Conservation (phyloP, 2,329 filamentous ascomycete genomes). For the Aspergillus unguis region DNA sequence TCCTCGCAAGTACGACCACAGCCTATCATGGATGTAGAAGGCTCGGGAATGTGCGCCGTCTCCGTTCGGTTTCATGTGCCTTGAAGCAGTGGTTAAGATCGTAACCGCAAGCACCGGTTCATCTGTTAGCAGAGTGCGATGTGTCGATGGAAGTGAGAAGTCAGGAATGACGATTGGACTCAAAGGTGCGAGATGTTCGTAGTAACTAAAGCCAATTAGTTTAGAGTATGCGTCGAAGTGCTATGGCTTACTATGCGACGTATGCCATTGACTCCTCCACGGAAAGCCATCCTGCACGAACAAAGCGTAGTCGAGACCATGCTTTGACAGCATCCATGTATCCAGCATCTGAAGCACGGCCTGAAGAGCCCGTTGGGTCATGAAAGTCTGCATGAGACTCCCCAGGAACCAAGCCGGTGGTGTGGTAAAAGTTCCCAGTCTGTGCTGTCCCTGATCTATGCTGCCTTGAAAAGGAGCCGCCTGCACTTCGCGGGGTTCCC, state of each 20-base stretch:
- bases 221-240: conserved; percentile 11
- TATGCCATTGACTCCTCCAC: conserved; percentile 90
- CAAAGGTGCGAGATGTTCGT: conserved; percentile 82
- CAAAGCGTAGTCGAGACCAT: conserved; percentile 92
- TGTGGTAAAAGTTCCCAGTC: conserved; percentile 52
- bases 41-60: conserved; percentile 79
- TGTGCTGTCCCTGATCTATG: conserved; percentile 44
- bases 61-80: conserved; percentile 76
- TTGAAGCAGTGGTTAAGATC: conserved; percentile 83
- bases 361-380: conserved; percentile 25
- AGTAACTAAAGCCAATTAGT: conserved; percentile 60
- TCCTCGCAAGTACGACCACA: conserved; percentile 89
- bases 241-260: conserved; percentile 71
- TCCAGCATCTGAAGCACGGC: conserved; percentile 35
- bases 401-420: conserved; percentile 23
- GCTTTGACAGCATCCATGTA: conserved; percentile 68
- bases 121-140: conserved; percentile 75
- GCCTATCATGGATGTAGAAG: conserved; percentile 87
- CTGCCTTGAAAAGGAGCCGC: conserved; percentile 34
- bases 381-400: conserved; percentile 27
- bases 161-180: conserved; percentile 93
- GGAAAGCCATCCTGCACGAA: conserved; percentile 95
- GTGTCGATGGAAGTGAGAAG: conserved; percentile 76
- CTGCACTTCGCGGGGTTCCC: conserved; percentile 33
- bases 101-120: conserved; percentile 93